A percentile compares a stretch with the other conserved stretches of the same genome.
phyloP scores from a whole-genome alignment of 2,329 filamentous ascomycete species.

The Paraphoma chrysanthemicola region DNA sequence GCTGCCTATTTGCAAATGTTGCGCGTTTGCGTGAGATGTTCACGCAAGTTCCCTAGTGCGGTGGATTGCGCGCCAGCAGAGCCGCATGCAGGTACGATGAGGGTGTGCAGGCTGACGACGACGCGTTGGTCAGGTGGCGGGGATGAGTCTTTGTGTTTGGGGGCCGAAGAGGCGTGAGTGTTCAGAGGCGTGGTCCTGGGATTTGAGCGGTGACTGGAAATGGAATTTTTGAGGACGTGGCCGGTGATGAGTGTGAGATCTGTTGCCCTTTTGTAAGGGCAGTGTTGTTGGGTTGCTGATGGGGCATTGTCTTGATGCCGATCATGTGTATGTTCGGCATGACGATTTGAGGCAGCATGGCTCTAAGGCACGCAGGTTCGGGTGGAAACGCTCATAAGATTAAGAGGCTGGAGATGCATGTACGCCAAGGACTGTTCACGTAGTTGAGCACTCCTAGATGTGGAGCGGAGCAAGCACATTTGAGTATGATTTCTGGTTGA shows the following conservation, averaged over 20 bases:
- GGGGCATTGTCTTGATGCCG: too few relatives aligned
- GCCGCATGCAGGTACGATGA: neutral
- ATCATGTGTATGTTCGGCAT: too few relatives aligned
- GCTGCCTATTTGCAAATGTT: neutral
- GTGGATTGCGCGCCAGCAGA: neutral
- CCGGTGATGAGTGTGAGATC: neutral
- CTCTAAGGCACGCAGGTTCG: too few relatives aligned
- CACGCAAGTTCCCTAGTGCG: neutral
- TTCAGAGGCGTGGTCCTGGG: neutral
- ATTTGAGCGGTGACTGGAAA: neutral
- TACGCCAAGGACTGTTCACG: too few relatives aligned
- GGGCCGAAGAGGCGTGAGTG: neutral
- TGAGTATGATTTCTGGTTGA: too few relatives aligned
- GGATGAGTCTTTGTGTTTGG: neutral
- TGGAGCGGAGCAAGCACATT: too few relatives aligned
- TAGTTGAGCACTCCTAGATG: too few relatives aligned
- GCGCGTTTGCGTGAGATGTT: neutral
- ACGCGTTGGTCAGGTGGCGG: neutral
- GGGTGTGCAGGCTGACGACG: neutral
- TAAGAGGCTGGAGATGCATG: too few relatives aligned
- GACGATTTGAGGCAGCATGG: too few relatives aligned
- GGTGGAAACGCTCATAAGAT: too few relatives aligned
- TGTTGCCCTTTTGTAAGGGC: neutral
- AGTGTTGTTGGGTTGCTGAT: too few relatives aligned
- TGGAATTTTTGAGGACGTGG: neutral